phyloP scores from a whole-genome alignment of 1,284 basidiomycete genomes.

The Albatrellus sp. region DNA sequence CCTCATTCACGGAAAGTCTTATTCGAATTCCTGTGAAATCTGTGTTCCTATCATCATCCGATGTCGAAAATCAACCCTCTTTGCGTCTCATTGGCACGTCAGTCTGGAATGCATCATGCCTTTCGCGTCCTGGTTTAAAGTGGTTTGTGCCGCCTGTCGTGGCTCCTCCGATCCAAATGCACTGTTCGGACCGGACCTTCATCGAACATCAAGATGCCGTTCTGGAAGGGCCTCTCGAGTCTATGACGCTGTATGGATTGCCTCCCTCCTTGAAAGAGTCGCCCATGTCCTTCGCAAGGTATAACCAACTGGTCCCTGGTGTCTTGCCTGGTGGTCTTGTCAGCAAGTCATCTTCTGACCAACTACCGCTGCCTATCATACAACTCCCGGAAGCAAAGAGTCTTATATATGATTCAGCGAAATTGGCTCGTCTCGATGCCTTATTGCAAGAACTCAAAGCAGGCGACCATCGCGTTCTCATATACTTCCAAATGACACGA shows the following conservation, averaged over 20 bases:
- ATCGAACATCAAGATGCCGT: conserved; percentile 57
- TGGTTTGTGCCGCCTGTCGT: conserved; percentile 78
- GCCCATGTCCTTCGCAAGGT: conserved; percentile 36
- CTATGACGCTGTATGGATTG: conserved; percentile 78
- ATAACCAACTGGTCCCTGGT: conserved; percentile 44
- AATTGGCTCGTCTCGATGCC: conserved; percentile 83
- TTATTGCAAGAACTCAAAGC: conserved; percentile 89
- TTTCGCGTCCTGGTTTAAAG: conserved; percentile 69
- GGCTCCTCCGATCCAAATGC: conserved; percentile 72
- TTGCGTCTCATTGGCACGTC: conserved; percentile 49
- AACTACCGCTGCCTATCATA: conserved; percentile 80
- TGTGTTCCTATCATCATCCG: conserved; percentile 24
- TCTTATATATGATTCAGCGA: conserved; percentile 94
- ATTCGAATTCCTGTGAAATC: conserved; percentile 17
- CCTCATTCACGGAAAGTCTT: conserved; percentile 22
- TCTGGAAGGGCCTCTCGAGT: conserved; percentile 58
- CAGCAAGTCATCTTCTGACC: conserved; percentile 53
- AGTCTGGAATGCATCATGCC: conserved; percentile 64
- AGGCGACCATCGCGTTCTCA: conserved; percentile 86
- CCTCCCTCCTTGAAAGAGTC: conserved; percentile 60
- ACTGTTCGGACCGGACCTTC: conserved; percentile 72
- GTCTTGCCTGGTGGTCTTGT: conserved; percentile 65
- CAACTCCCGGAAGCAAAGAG: conserved; percentile 92
- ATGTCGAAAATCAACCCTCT: conserved; percentile 35
- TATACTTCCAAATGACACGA: conserved; percentile 99